Base-by-base conservation (phyloP, 1,284 basidiomycete genomes). In the Fereydounia khargensis region DNA sequence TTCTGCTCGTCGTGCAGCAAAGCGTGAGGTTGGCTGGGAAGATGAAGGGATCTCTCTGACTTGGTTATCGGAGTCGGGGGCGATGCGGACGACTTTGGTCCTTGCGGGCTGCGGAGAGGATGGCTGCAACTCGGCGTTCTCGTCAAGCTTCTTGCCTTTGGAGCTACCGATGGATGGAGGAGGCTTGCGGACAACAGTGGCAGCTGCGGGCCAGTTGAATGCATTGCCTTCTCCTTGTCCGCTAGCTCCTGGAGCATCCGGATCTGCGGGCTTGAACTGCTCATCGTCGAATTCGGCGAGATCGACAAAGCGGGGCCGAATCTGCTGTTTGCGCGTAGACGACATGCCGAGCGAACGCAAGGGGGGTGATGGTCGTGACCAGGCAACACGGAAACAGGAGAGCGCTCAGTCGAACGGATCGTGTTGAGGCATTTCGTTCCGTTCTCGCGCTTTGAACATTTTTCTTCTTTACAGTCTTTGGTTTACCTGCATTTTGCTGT, bases 161-260 rank as follows among this genome's bases (percentile, higher is more conserved):
- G 41, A 39, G n/a, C 48, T 44, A 6, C 27, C 34, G 33, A 65
- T 54, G 24, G 38, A 30, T 2, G 58, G 62, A 10, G 62, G 47
- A 22, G 53, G 50, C 24, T 49, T 55, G 10, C 63, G 48, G 13
- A 65, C 45, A 4, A 65, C 65, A 1, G 36, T 48, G 0, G 68
- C 68, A 11, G 68, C 68, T 31, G 68, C 49, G 1, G 68, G 68
- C 68, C 68, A 70, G 16, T 63, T 39, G 45, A 64, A 49, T 6
- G 52, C 50, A 24, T 58, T 51, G 2, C 55, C 55, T 37, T 43
- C 42, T 11, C 48, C 42, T n/a, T n/a, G n/a, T n/a, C n/a, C n/a
- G n/a, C n/a, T n/a, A n/a, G n/a, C n/a, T n/a, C n/a, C n/a, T n/a
- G n/a, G n/a, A n/a, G n/a, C n/a, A 4, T 31, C 14, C 22, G 9